Conservation (phyloP, 1,139 yeast genomes). For the Nadsonia starkeyi-henricii region DNA sequence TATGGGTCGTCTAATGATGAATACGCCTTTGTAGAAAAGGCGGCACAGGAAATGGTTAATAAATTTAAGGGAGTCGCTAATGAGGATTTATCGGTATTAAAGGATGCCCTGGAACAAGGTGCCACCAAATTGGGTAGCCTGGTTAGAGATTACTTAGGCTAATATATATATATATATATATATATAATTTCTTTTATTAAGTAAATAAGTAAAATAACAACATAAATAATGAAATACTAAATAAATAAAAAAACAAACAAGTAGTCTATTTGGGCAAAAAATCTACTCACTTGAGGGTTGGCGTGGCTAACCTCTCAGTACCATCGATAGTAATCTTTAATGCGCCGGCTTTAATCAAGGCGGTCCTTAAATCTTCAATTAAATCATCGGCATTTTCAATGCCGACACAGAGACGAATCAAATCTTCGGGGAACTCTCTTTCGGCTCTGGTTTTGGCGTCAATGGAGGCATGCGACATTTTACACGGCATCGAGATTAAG, state of each 20-base stretch:
- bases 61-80: conserved; percentile 61
- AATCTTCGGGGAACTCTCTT: conserved; percentile 83
- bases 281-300: background rate
- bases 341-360: conserved; percentile 55
- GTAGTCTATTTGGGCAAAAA: no score
- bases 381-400: conserved; percentile 53
- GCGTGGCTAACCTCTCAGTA: background rate
- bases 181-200: no score
- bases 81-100: conserved; percentile 76
- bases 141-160: conserved; percentile 69
- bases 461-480: conserved; percentile 94
- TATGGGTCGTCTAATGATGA: conserved; percentile 17
- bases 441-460: conserved; percentile 77
- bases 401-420: conserved; percentile 79
- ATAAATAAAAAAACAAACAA: no score
- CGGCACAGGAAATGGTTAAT: conserved; percentile 56
- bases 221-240: no score
- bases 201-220: no score
- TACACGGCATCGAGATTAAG: conserved; percentile 77
- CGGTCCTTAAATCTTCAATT: conserved; percentile 58
- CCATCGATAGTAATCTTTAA: conserved; percentile 22
- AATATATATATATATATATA: no score
- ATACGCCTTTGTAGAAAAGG: conserved; percentile 35
- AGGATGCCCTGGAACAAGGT: conserved; percentile 90
- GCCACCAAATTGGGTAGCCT: conserved; percentile 77